Percentiles rank a stretch among this genome's conserved stretches.
Conservation (phyloP, 2,329 filamentous ascomycete species). For the Aspergillus brasiliensis region DNA sequence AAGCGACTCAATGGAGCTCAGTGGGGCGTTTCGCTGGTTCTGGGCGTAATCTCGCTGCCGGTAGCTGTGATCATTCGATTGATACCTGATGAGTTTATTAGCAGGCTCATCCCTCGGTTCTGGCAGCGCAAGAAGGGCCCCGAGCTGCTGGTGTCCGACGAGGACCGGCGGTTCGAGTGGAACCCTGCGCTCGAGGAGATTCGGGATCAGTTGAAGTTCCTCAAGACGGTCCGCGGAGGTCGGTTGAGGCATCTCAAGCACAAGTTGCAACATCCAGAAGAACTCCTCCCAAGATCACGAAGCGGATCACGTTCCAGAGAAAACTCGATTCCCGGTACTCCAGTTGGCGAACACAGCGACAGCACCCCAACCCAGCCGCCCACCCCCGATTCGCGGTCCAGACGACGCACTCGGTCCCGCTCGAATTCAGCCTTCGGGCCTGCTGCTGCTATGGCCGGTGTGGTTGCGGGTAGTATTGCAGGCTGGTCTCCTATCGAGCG, state of each 20-base stretch:
- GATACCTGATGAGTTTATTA: slow-evolving; percentile 60
- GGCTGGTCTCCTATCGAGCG: slow-evolving; percentile 66
- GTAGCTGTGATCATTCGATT: slow-evolving; percentile 63
- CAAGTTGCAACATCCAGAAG: slow-evolving; percentile 61
- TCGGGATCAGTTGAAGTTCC: slow-evolving; percentile 64
- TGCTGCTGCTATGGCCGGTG: slow-evolving; percentile 65
- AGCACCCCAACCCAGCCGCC: slow-evolving; percentile 47
- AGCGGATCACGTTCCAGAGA: slow-evolving; percentile 45
- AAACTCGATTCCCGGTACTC: slow-evolving; percentile 56
- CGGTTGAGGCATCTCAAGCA: slow-evolving; percentile 63
- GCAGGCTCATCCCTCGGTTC: slow-evolving; percentile 44
- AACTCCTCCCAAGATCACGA: slow-evolving; percentile 47
- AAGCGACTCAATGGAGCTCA: slow-evolving; percentile 62
- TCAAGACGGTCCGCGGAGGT: slow-evolving; percentile 65
- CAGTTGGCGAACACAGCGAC: slow-evolving; percentile 51
- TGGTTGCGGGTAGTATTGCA: slow-evolving; percentile 66
- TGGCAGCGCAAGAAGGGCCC: slow-evolving; percentile 43
- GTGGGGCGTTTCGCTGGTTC: slow-evolving; percentile 70
- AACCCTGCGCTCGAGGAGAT: slow-evolving; percentile 65
- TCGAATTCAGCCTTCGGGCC: slow-evolving; percentile 62
- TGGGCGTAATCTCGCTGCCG: slow-evolving; percentile 68
- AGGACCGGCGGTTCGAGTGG: slow-evolving; percentile 55
- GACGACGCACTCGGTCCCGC: slow-evolving; percentile 55
- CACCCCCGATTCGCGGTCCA: slow-evolving; percentile 57
- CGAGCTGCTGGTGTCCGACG: slow-evolving; percentile 49